Base-by-base conservation (phyloP, 345 rosid genomes). In the Dovyalis caffra region DNA sequence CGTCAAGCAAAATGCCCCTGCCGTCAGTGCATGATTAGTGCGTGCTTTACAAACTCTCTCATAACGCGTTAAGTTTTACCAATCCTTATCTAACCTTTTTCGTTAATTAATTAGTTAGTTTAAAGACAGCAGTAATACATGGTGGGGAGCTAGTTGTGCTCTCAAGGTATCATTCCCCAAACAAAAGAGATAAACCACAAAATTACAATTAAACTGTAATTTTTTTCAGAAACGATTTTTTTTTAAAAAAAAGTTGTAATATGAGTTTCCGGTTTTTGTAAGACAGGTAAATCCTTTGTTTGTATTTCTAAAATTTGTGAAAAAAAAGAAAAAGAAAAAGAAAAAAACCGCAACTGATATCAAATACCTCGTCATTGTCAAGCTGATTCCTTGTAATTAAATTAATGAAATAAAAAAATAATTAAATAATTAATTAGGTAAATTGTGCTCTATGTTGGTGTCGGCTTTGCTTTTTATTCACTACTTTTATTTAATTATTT, bases 131-230 rank as follows among this genome's bases (percentile, higher is more conserved):
- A 37, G 1, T 7, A 37, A 37, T 37, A 6, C 32, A 33, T 51
- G 47, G 20, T 53, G 65, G 66, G 14, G 37, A 76, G 20, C 71
- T 61, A 34, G 23, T 71, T 68, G 47, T 45, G 77, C 16, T 40
- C 47, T 40, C 72, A 31, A 21, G 35, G 64, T 72, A 38, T 76
- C 84, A 33, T 69, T 26, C 64, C 53, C 75, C 8, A 70, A 37
- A 64, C 4, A 60, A 37, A n/a, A 25, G 6, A 2, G 35, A 64
- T 63, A 78, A 82, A 67, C 69, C 66, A 47, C 74, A 64, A 40
- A 40, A 40, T n/a, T n/a, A n/a, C n/a, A n/a, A n/a, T n/a, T n/a
- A n/a, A n/a, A n/a, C n/a, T n/a, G n/a, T n/a, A n/a, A n/a, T n/a
- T n/a, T n/a, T n/a, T n/a, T n/a, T n/a, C n/a, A n/a, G n/a, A n/a